Base-by-base conservation (phyloP, 2,329 filamentous ascomycete species). In the Sarocladium kiliense region DNA sequence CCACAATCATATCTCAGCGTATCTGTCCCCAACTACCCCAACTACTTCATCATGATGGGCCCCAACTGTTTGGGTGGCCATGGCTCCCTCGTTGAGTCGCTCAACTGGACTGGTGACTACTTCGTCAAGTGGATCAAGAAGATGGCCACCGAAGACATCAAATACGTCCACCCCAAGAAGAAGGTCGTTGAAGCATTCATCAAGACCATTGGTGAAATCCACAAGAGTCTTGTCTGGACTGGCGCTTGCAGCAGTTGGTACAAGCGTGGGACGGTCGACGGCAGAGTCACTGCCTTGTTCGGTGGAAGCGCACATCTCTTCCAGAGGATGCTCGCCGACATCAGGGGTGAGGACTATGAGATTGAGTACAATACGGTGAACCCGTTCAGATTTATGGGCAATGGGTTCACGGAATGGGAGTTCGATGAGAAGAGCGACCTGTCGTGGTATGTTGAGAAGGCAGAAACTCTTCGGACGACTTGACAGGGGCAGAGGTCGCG, bases 301-400 rank as follows among this genome's bases (percentile, higher is more conserved):
- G 77, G 78, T 0, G 78, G 78, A 4, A 77, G 75, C 60, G 68
- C 77, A 25, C 67, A 77, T 53, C 77, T 80, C 61, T 80, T 80
- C 64, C 76, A 79, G 63, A 74, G 78, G 58, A 79, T 80, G 75
- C 68, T 82, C 21, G 74, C 77, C 60, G 62, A 64, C 7, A 74
- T 81, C 57, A 67, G 78, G 37, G 74, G 73, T 18, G 79, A 81
- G 63, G 76, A 82, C 60, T 82, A 73, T 69, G 77, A 81, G 45
- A 81, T 78, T 59, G 68, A 74, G 21, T 76, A 77, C 41, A 68
- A 73, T 3, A 53, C 14, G 3, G 49, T 30, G 4, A 59, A 60
- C 11, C 51, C 55, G 16, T 60, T 59, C 55, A 34, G 47, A n/a
- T 51, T 34, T 19, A 34, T 51, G 27, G 47, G 47, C 30, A 51